Conservation (phyloP, 768 basidiomycete species). For the Xanthoconium purpureum region DNA sequence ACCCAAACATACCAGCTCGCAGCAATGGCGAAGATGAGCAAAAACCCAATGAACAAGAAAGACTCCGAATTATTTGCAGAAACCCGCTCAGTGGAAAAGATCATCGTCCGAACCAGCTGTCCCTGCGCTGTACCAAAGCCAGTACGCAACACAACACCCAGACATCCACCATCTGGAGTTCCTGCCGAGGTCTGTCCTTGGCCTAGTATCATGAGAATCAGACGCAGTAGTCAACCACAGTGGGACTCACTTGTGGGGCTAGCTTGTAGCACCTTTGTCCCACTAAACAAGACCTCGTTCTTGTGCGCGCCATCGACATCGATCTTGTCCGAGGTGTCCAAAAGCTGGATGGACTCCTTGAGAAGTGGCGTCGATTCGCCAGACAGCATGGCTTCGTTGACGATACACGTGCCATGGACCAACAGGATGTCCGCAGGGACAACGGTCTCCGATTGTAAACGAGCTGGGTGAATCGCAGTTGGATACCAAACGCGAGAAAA, state of each 20-base stretch:
- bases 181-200: conserved; percentile 42
- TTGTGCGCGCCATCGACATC: conserved; percentile 87
- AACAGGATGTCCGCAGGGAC: conserved; percentile 93
- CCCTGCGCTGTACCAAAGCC: conserved; percentile 98
- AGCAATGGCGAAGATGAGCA: conserved; percentile 95
- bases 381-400: conserved; percentile 99
- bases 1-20: conserved; percentile 99
- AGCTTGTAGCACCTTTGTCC: conserved; percentile 95
- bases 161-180: conserved; percentile 89
- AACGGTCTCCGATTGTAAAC: conserved; percentile 74
- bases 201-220: conserved; percentile 13
- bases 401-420: conserved; percentile 89
- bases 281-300: conserved; percentile 87
- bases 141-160: conserved; percentile 89
- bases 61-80: conserved; percentile 95
- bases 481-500: background rate
- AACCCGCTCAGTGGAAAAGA: conserved; percentile 95
- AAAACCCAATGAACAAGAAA: conserved; percentile 97
- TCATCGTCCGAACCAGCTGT: conserved; percentile 97
- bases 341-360: conserved; percentile 90
- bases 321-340: conserved; percentile 69
- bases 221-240: background rate
- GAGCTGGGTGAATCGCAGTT: conserved; percentile 39
- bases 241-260: conserved; percentile 38
- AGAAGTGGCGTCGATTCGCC: conserved; percentile 97